phyloP scores from a whole-genome alignment of 176 grass and related monocot genomes.

The Microstegium vimineum region DNA sequence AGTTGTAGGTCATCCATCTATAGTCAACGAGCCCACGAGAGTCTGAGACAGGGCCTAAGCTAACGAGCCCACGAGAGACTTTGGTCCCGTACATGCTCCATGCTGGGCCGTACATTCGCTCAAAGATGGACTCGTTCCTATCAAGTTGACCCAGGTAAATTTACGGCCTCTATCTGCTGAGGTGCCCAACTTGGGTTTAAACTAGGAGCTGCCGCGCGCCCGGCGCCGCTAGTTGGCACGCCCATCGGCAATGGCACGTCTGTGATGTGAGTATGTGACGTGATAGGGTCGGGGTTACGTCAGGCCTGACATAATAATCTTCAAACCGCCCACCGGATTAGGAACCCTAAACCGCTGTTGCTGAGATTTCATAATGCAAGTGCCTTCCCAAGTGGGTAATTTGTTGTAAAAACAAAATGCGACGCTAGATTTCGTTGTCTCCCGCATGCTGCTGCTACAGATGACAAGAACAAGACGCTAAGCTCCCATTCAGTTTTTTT shows the following conservation, averaged over 20 bases:
- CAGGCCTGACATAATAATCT: constrained; percentile 6
- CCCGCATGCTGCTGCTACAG: background rate
- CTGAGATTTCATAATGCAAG: background rate
- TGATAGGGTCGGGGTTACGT: background rate
- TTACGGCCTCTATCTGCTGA: background rate
- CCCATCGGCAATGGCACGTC: background rate
- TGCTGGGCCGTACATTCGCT: background rate
- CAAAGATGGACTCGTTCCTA: background rate
- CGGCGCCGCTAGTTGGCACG: background rate
- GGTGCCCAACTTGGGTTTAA: background rate
- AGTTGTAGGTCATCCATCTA: no score
- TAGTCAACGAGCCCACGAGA: no score
- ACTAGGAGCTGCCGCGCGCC: background rate
- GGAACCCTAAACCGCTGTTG: background rate
- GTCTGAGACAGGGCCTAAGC: no score
- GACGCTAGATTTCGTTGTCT: background rate
- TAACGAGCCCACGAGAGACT: background rate
- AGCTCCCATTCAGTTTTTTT: no score
- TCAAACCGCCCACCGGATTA: constrained; percentile 31
- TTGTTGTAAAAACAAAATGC: background rate
- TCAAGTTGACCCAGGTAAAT: background rate
- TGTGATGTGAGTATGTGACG: background rate
- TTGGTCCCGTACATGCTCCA: background rate
- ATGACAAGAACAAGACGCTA: no score
- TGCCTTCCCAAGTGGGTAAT: constrained; percentile 32